Conservation (phyloP, 2,329 filamentous ascomycete species). For the Blastomyces emzantsi region DNA sequence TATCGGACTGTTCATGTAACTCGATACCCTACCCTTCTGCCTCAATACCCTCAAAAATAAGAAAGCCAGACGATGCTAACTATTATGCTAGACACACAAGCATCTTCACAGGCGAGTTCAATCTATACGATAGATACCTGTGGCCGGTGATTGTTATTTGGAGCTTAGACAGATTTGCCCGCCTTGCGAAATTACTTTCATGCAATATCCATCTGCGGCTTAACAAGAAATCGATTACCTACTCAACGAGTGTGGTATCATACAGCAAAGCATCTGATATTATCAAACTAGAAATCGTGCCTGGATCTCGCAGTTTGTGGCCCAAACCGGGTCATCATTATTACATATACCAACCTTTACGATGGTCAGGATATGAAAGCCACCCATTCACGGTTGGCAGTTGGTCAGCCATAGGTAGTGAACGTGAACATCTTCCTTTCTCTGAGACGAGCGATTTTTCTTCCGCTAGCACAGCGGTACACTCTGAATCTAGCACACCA, state of each 20-base stretch:
- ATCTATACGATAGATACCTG: constrained; percentile 40
- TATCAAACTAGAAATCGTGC: constrained; percentile 34
- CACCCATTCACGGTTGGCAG: constrained; percentile 40
- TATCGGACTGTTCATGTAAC: constrained; percentile 38
- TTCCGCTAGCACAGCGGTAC: not conserved
- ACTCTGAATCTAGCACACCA: not conserved
- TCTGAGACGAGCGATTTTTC: not conserved
- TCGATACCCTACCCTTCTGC: not conserved
- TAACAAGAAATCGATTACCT: constrained; percentile 14
- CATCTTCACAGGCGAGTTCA: constrained; percentile 40
- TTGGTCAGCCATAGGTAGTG: constrained; percentile 9
- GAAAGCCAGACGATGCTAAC: not conserved
- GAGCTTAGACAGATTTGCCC: constrained; percentile 38
- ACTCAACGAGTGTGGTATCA: constrained; percentile 29
- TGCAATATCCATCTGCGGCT: constrained; percentile 32
- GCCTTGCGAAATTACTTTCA: constrained; percentile 32
- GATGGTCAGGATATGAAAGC: constrained; percentile 37
- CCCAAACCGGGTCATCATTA: constrained; percentile 40
- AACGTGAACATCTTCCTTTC: not conserved
- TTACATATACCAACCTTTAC: constrained; percentile 38
- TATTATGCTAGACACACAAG: constrained; percentile 32
- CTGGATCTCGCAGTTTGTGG: constrained; percentile 23
- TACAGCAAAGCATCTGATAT: constrained; percentile 36
- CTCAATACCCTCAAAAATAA: not conserved
- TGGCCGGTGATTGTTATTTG: constrained; percentile 42